Evolutionary conservation across 2,329 filamentous ascomycete genomes (phyloP), one percentile per base, ranked within the genome.

Genomic region (Diplocarpon mali): DNA sequence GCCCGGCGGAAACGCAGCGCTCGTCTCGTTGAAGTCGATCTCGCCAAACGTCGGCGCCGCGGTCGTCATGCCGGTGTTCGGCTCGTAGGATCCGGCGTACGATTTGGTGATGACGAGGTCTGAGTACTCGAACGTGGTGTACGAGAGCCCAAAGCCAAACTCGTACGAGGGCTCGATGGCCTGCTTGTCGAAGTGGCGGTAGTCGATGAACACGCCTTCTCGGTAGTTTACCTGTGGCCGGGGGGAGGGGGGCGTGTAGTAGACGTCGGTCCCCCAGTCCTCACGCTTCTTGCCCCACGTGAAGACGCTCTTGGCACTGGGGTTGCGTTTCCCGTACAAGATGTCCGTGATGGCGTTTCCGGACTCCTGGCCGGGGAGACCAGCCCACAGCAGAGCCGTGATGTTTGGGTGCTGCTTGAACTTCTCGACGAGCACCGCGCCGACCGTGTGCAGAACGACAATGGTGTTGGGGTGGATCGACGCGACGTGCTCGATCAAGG

Each of bases 361-460:
- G 13, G 80, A 84, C 63, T 94, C 84, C 61, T 94, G 83, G 11
- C 88, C 88, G 0, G 87, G 86, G n/a, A 88, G 65, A 56, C 85
- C 84, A 15, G 85, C 85, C 75, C 83, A 92, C 2, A 94, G 62
- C 42, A 94, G 85, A 24, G 85, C 87, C 0, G 85, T 88, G 38
- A 94, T 73, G 63, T 94, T 94, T 34, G 79, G 76, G 64, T 81
- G 78, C 46, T 84, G 67, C 58, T 84, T 80, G 70, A 78, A 88
- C 5, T 85, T 76, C 24, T 80, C 78, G 12, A 95, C 66, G 1
- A 93, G 69, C 8, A 94, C 85, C 0, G 89, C 76, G 0, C 88
- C 88, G 2, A 83, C 76, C 1, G 85, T 87, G 69, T 96, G 90
- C 42, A 96, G 81, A 43, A 95, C 78, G 12, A 96, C 84, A 46